Conservation (phyloP, 78 protist genomes). For the Pigoraptor vietnamica region DNA sequence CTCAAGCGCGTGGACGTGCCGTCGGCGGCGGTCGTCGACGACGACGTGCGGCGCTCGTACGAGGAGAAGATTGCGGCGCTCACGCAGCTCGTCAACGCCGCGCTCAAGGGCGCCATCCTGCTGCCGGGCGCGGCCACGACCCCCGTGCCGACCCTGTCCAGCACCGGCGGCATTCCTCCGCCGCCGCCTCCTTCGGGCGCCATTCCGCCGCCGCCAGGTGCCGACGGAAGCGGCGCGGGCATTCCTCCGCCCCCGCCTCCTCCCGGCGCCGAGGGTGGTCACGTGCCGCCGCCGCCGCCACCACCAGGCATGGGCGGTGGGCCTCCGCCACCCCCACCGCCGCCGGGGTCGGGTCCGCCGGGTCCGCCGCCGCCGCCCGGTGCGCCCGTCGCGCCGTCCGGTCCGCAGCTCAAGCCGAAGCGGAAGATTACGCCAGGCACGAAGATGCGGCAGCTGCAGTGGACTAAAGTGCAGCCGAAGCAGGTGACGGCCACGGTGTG, state of each 20-base stretch:
- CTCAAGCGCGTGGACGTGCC: background rate
- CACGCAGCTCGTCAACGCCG: background rate
- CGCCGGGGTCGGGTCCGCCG: background rate
- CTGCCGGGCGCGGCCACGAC: background rate
- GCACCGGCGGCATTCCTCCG: background rate
- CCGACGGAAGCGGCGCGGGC: background rate
- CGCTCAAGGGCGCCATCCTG: background rate
- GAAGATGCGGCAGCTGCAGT: constrained; percentile 16
- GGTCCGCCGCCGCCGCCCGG: background rate
- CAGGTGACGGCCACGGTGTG: constrained; percentile 23
- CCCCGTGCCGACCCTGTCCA: background rate
- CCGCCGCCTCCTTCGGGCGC: background rate
- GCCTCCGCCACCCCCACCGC: background rate
- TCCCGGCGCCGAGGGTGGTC: background rate
- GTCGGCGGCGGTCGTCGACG: background rate
- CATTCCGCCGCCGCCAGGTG: background rate
- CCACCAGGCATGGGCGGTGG: background rate
- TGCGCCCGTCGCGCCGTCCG: background rate
- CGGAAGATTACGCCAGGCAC: background rate
- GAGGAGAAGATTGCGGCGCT: background rate
- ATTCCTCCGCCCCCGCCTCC: background rate
- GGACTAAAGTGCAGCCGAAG: background rate
- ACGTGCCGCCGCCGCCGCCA: background rate
- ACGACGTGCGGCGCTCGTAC: background rate
- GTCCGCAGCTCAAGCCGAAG: background rate